Conservation (phyloP, 2,329 filamentous ascomycete genomes). For the Verticillium nubilum region DNA sequence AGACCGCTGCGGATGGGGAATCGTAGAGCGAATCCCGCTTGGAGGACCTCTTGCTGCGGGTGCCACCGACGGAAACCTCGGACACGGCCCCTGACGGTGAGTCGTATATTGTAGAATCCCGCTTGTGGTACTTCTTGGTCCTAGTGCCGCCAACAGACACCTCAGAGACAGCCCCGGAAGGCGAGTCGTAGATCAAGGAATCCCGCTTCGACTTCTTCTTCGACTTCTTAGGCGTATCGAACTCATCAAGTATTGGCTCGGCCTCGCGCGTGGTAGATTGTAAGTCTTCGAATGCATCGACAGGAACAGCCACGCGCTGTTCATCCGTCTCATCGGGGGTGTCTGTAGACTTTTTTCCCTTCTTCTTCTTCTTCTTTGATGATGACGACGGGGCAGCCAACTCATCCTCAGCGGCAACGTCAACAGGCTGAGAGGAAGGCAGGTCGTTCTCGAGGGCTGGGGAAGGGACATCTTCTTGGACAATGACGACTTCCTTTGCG, state of each 20-base stretch:
- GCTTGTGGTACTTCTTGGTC: conserved; percentile 21
- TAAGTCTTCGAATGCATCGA: conserved; percentile 22
- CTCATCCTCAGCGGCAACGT: conserved; percentile 14
- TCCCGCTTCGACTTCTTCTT: conserved; percentile 22
- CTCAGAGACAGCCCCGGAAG: conserved; percentile 30
- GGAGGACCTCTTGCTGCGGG: conserved; percentile 22
- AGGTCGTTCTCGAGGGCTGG: neutral
- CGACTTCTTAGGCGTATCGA: conserved; percentile 26
- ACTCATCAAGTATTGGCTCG: conserved; percentile 22
- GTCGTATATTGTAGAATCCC: conserved; percentile 16
- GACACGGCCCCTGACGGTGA: conserved; percentile 27
- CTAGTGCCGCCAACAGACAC: conserved; percentile 21
- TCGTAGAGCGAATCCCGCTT: conserved; percentile 18
- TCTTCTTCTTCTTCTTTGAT: conserved; percentile 23
- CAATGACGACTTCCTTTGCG: conserved; percentile 20
- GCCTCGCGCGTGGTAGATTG: conserved; percentile 13
- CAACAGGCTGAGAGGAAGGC: conserved; percentile 12
- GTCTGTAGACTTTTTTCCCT: conserved; percentile 21
- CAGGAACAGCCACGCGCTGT: conserved; percentile 20
- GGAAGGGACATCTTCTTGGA: conserved; percentile 17
- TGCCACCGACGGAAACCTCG: conserved; percentile 28
- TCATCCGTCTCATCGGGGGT: conserved; percentile 15
- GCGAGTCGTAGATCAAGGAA: conserved; percentile 19
- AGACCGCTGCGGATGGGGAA: conserved; percentile 25
- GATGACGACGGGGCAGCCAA: conserved; percentile 20